Base-by-base conservation (phyloP, 164 flowering plant species). In the Aristolochia fimbriata region DNA sequence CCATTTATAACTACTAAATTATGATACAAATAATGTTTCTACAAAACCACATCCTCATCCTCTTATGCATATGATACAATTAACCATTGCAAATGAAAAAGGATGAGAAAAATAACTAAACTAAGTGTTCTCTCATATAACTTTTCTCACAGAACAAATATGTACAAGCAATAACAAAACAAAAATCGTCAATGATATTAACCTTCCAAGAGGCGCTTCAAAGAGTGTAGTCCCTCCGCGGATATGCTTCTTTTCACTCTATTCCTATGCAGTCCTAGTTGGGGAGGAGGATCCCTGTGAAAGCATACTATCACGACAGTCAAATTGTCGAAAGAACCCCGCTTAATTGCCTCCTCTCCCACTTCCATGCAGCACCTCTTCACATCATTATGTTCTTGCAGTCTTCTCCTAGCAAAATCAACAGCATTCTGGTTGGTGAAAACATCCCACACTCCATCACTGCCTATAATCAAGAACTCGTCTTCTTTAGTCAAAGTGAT, bases 361-460 rank as follows among this genome's bases (percentile, higher is more conserved):
- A 93, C 58, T 68, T 93, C 85, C 72, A 70, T 81, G 81, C 96
- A 84, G 71, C 99, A 93, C 31, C 66, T 48, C 64, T 77, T 76
- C 51, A 74, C 82, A 69, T 88, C 83, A 41, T 93, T 90, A 79
- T 88, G 95, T 51, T 78, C 85, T 70, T 81, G 95, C 6, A 90
- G 89, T 57, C 79, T 68, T 70, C 87, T 76, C 61, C 97, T 74
- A 4, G 83, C 80, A 64, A 86, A 90, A 67, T 85, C 91, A 3
- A 93, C 73, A 0, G 95, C 93, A 58, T 88, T 86, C 70, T 87
- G 85, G 80, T 77, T 91, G 21, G 76, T 74, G 65, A 91, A 91
- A 2, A 84, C 84, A n/a, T 94, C 99, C 97, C 99, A 94, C 23
- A 91, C 61, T 13, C 99, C 99, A 65, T 94, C 97, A 54, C 96